A percentile compares a stretch with the other conserved stretches of the same genome.
These are phyloP conservation scores for Funneliformis geosporum DNA, from an alignment of 192 early-diverging fungal species.

Conservation along the genomic window DNA sequence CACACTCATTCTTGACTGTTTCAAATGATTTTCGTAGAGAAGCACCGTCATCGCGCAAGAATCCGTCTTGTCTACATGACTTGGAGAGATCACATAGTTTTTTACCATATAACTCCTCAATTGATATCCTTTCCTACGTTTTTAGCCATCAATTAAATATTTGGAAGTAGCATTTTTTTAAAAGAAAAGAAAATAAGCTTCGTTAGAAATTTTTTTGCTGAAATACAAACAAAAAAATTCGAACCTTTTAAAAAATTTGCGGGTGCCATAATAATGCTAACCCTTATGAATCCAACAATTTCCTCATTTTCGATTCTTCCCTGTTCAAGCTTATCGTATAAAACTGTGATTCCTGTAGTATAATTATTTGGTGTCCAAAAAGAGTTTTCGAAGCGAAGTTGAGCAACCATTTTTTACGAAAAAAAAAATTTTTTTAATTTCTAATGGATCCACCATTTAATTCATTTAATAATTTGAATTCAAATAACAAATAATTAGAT, in stretches of 20 bases:
- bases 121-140: constrained; percentile 23
- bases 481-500: no score
- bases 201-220: not conserved
- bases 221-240: constrained; percentile 33
- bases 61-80: constrained; percentile 43
- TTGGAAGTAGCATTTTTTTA: constrained; percentile 32
- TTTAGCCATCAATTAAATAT: not conserved
- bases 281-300: constrained; percentile 52
- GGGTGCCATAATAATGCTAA: constrained; percentile 51
- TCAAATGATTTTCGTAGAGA: constrained; percentile 51
- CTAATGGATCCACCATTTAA: no score
- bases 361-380: constrained; percentile 41
- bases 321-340: constrained; percentile 57
- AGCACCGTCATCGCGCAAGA: constrained; percentile 58
- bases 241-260: constrained; percentile 41
- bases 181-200: not conserved
- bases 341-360: constrained; percentile 44
- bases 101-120: constrained; percentile 22
- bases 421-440: no score
- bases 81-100: constrained; percentile 39
- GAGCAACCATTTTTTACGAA: not conserved
- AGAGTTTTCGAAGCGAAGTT: constrained; percentile 22
- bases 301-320: constrained; percentile 59
- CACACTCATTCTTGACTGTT: constrained; percentile 48
- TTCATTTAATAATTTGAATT: no score